A percentile compares a stretch with the other conserved stretches of the same genome.
Conservation (phyloP, 352 stramenopile species). For the Globisporangium solare region DNA sequence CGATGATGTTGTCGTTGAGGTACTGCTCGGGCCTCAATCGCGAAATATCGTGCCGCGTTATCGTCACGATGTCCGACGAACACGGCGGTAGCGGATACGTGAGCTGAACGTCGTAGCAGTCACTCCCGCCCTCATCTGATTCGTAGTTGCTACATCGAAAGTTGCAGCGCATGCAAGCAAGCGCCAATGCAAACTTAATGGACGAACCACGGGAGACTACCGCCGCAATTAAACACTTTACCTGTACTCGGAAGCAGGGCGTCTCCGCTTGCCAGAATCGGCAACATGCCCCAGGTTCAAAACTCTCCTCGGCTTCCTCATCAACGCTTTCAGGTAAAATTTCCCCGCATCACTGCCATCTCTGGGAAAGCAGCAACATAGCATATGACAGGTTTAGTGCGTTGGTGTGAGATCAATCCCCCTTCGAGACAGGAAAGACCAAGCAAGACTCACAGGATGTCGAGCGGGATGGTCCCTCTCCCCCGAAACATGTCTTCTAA, state of each 20-base stretch:
- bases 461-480: constrained; percentile 6
- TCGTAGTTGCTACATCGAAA: constrained; percentile 13
- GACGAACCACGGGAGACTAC: too few relatives aligned
- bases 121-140: constrained; percentile 28
- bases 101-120: constrained; percentile 33
- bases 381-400: too few relatives aligned
- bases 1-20: constrained; percentile 91
- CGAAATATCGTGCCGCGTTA: constrained; percentile 54
- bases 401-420: too few relatives aligned
- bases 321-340: constrained; percentile 2
- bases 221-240: background rate
- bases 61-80: constrained; percentile 69
- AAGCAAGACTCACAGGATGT: constrained; percentile 15
- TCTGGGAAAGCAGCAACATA: background rate
- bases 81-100: constrained; percentile 74
- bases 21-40: constrained; percentile 71
- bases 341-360: background rate
- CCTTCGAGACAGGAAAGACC: background rate
- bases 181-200: too few relatives aligned
- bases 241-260: constrained; percentile 8
- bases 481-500: constrained; percentile 18
- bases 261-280: constrained; percentile 4
- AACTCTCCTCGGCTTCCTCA: background rate
- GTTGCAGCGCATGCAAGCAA: background rate
- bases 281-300: background rate